Evolutionary conservation across 2,329 filamentous ascomycete genomes (phyloP), one percentile per base, ranked within the genome.

Genomic region (Didymella pomorum): DNA sequence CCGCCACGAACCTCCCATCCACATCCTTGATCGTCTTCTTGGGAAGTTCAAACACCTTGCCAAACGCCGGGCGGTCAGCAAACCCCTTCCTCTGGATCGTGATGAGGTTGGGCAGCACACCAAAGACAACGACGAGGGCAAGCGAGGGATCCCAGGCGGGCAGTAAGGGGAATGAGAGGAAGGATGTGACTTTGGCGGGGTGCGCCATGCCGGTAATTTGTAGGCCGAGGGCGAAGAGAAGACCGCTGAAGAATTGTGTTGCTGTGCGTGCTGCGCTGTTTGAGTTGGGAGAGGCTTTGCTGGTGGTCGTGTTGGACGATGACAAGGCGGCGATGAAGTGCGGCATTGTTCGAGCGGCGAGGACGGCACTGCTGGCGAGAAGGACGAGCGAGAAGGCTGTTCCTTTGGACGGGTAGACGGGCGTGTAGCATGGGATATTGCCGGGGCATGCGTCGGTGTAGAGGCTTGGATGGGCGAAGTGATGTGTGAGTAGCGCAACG

Each of bases 171-270:
- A 80, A 78, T 18, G 78, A 72, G 47, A 85, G 81, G 68, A 85
- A 85, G 0, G 80, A 73, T 16, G 82, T 68, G 2, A 84, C 81
- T 65, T 85, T 85, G 0, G 73, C 71, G 0, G 83, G 78, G 26
- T 81, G 74, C 0, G 81, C 77, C 83, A 85, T 84, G 16, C 82
- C 81, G 3, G 79, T 80, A 43, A 84, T 78, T 29, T 83, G 71
- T 3, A 85, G 76, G 1, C 83, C 83, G 1, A 83, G 73, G 1
- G 81, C 82, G 47, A 84, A 84, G 52, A 83, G 74, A 1, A 83
- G 63, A 2, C 83, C 83, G 0, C 80, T 75, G 35, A 82, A 71
- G 56, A 81, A 81, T 7, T 78, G 74, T 26, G 79, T 81, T 2
- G 76, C 64, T 0, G 68, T 67, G 23, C 71, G 74, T 1, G 78